Base-by-base conservation (phyloP, 1,139 yeast genomes). In the Yamadazyma oceani region DNA sequence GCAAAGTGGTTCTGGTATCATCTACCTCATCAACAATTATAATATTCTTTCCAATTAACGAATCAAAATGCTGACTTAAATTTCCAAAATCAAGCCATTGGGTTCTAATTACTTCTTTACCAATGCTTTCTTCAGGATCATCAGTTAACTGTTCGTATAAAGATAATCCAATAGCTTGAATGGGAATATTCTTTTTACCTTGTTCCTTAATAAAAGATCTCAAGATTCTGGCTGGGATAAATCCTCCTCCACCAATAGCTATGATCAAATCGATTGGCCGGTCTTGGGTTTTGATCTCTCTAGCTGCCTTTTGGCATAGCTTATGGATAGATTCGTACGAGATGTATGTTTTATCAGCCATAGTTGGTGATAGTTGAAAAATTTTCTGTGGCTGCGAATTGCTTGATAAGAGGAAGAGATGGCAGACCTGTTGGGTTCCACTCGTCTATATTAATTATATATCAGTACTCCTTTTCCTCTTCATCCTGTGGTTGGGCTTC, bases 201-300 rank as follows among this genome's bases (percentile, higher is more conserved):
- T 68, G 64, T 43, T 73, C 72, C 52, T 72, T 78, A 40, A 80
- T 58, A 51, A 80, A 80, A 2, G 85, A 73, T 60, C 85, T 69
- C 46, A 80, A 63, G 42, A 80, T 79, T 58, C 85, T 63, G 4
- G 85, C 82, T 31, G 85, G 85, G 41, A 80, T 80, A 54, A 79
- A 78, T 11, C 85, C 85, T 53, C 85, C 85, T 44, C 85, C 85
- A 37, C 85, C 85, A 45, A 80, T 80, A 42, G 83, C 82, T 40
- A 80, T 75, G 51, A 80, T 79, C 44, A 77, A 63, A 53, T 79
- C 84, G 17, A 81, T 75, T 35, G 75, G 65, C 49, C 70, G 64
- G 19, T 62, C 61, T 45, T 68, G 68, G 47, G 71, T 67, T 45
- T 66, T 66, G 45, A 59, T 53, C 16, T 58, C 47, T 25, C 58